Conservation (phyloP, 345 rosid genomes). For the Pistacia atlantica region DNA sequence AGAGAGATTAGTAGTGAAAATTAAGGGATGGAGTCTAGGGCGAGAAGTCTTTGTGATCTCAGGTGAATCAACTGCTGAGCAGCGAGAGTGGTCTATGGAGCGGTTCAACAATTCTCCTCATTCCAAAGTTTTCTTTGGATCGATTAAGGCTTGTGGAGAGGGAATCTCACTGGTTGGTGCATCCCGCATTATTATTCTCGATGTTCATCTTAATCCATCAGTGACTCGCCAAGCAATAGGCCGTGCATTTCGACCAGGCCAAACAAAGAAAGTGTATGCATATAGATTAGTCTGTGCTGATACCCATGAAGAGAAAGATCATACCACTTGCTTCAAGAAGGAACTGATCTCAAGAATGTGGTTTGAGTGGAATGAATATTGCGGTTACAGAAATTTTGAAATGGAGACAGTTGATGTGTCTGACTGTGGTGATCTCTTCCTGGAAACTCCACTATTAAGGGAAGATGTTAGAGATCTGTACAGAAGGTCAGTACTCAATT, state of each 20-base stretch:
- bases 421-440: slow-evolving; percentile 59
- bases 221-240: slow-evolving; percentile 94
- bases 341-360: slow-evolving; percentile 86
- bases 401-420: slow-evolving; percentile 51
- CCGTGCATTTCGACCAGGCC: slow-evolving; percentile 91
- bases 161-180: slow-evolving; percentile 95
- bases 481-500: slow-evolving; percentile 56
- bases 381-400: slow-evolving; percentile 58
- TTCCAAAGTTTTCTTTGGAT: slow-evolving; percentile 84
- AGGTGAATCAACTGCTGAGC: slow-evolving; percentile 70
- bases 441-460: slow-evolving; percentile 56
- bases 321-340: slow-evolving; percentile 65
- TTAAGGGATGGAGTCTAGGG: slow-evolving; percentile 63
- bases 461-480: slow-evolving; percentile 65
- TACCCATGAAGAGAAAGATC: slow-evolving; percentile 79
- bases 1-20: slow-evolving; percentile 53
- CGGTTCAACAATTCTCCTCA: slow-evolving; percentile 69
- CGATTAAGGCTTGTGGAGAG: slow-evolving; percentile 93
- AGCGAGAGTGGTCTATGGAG: slow-evolving; percentile 77
- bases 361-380: slow-evolving; percentile 88
- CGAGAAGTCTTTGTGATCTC: slow-evolving; percentile 73
- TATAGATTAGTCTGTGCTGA: slow-evolving; percentile 77
- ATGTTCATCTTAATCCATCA: slow-evolving; percentile 91
- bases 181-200: slow-evolving; percentile 74
- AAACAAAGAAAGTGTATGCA: slow-evolving; percentile 69